Base-by-base conservation (phyloP, 371 early-diverging fungal genomes). In the Sporodiniella umbellata region DNA sequence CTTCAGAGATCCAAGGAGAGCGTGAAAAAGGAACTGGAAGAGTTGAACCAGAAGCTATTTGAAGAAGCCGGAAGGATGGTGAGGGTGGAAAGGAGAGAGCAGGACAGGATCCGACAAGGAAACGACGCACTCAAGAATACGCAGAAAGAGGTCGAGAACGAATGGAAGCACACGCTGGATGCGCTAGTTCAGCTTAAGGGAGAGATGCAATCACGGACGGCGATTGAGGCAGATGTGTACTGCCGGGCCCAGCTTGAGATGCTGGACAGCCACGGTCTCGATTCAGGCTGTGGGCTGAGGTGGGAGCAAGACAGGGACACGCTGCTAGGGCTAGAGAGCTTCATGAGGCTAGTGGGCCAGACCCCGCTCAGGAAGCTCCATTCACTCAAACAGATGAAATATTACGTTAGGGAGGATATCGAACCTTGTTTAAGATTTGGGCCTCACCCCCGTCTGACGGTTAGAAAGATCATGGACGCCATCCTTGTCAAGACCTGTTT, bases 361-460 rank as follows among this genome's bases (percentile, higher is more conserved):
- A 64, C 80, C 8, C 85, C 85, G 22, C 59, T 86, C 35, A 60
- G 75, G 50, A 86, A 91, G 57, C 57, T 94, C 45, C 81, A 89
- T 63, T 74, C 68, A 37, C 54, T 91, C 19, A 80, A 86, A 8
- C 91, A 83, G 62, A 83, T 92, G 71, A 83, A 84, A 51, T 83
- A 80, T 30, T 78, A 72, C 21, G 54, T 89, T 4, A 75, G 74
- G 31, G 90, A 89, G 42, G 93, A 92, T 52, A 74, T 92, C 10
- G 79, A 78, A 44, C 89, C 93, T 4, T 92, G 93, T 59, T 72
- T 96, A 44, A 81, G 91, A n/a, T 93, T 95, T 61, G 94, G 94
- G n/a, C 83, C 88, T 21, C 86, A 76, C 37, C 91, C 96, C 12
- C 83, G 88, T 19, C 75, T 90, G 7, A 78, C 90, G 10, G 77